Evolutionary conservation across 352 stramenopile genomes (phyloP).

Genomic region (Pythium coloratum): DNA sequence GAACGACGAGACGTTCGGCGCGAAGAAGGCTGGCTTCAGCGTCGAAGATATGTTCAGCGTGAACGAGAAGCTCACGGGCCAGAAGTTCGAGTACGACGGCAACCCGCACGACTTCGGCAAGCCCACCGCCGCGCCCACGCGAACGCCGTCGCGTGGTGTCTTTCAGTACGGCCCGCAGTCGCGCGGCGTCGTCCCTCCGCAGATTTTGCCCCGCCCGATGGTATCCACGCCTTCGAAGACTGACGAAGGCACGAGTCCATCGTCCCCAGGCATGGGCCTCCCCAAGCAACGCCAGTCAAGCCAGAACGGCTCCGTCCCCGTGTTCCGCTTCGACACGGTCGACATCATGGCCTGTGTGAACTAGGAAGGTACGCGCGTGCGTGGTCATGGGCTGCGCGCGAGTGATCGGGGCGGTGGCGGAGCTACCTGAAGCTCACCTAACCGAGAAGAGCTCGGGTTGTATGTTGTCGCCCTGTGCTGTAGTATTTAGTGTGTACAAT

Average conservation of each 20-base stretch:
- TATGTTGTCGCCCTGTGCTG: slow-evolving; percentile 19
- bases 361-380: slow-evolving; percentile 22
- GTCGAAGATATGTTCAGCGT: slow-evolving; percentile 96
- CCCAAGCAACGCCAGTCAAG: slow-evolving; percentile 43
- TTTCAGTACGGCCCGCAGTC: slow-evolving; percentile 55
- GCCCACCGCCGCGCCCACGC: slow-evolving; percentile 17
- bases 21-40: slow-evolving; percentile 70
- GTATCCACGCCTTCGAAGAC: slow-evolving; percentile 6
- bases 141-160: slow-evolving; percentile 32
- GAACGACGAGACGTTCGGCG: slow-evolving; percentile 88
- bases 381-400: slow-evolving; percentile 23
- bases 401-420: slow-evolving; percentile 10
- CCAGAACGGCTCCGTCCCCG: slow-evolving; percentile 14
- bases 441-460: slow-evolving; percentile 29
- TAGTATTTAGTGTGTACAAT: slow-evolving; percentile 65
- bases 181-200: slow-evolving; percentile 40
- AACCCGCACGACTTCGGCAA: slow-evolving; percentile 95
- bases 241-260: slow-evolving; percentile 9
- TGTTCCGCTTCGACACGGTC: slow-evolving; percentile 79
- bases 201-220: slow-evolving; percentile 43
- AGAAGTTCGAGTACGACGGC: slow-evolving; percentile 94
- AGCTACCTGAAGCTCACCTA: slow-evolving; percentile 14
- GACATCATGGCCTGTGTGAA: slow-evolving; percentile 90
- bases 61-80: slow-evolving; percentile 90
- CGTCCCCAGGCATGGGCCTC: slow-evolving; percentile 15